A percentile compares a stretch with the other conserved stretches of the same genome.
Evolutionary conservation across 108 stramenopile species (phyloP).

Genomic region (Mayamaea pseudoterrestris): DNA sequence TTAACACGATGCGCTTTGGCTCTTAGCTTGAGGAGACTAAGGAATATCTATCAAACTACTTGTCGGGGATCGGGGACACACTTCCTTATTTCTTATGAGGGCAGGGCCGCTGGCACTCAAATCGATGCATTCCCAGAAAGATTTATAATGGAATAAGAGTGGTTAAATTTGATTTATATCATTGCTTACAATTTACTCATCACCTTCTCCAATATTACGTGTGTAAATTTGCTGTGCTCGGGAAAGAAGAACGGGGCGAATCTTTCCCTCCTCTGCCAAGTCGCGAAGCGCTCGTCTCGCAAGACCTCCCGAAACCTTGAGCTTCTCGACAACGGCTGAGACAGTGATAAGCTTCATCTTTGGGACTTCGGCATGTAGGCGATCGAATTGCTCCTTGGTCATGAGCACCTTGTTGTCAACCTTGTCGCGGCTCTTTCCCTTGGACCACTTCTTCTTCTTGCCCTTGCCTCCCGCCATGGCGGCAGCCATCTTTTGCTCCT

Average conservation of each 20-base stretch:
- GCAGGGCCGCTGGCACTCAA: no score
- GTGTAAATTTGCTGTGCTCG: conserved; percentile 97
- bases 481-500: conserved; percentile 99
- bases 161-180: no score
- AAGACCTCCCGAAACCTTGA: conserved; percentile 96
- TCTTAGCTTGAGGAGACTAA: no score
- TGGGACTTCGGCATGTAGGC: conserved; percentile 92
- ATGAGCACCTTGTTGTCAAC: conserved; percentile 98
- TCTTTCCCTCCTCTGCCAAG: conserved; percentile 90
- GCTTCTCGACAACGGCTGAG: conserved; percentile 92
- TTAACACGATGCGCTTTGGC: no score
- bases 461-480: conserved; percentile 99
- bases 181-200: conserved; percentile 30
- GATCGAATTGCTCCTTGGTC: conserved; percentile 93
- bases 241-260: conserved; percentile 83
- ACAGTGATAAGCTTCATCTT: conserved; percentile 99
- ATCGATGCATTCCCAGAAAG: no score
- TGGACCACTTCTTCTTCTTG: conserved; percentile 99
- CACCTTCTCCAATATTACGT: conserved; percentile 74
- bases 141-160: no score
- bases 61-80: no score
- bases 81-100: no score
- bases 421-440: conserved; percentile 99
- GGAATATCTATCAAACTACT: no score
- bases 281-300: conserved; percentile 90